phyloP scores from a whole-genome alignment of 2,329 filamentous ascomycete genomes.

The Colletotrichum aenigma region DNA sequence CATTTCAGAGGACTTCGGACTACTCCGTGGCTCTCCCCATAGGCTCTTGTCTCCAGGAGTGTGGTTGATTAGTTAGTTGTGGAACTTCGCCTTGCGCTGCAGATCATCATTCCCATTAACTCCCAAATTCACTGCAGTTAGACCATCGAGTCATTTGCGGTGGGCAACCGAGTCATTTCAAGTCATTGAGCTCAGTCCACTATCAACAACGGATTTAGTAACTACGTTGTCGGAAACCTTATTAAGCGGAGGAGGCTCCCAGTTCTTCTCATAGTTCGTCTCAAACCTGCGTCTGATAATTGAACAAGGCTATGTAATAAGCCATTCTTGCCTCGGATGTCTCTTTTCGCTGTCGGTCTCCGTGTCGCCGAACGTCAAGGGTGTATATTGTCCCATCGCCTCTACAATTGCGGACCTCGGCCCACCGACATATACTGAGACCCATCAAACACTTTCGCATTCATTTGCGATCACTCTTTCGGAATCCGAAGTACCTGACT shows the following conservation, averaged over 20 bases:
- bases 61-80: background rate
- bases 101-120: background rate
- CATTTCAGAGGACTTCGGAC: background rate
- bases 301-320: background rate
- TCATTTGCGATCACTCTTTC: too few relatives aligned
- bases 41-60: background rate
- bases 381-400: background rate
- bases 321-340: background rate
- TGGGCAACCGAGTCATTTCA: background rate
- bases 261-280: background rate
- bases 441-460: background rate
- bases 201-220: background rate
- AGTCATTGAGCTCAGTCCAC: background rate
- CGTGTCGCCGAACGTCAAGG: background rate
- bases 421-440: fast-evolving
- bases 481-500: too few relatives aligned
- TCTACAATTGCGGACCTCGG: background rate
- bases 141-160: background rate
- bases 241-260: background rate
- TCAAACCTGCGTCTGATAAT: background rate
- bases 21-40: background rate
- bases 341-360: background rate
- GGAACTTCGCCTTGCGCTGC: background rate
- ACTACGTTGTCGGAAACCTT: background rate
- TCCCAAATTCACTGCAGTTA: background rate